phyloP scores from a whole-genome alignment of 306 rosid species.

The Malus fusca region DNA sequence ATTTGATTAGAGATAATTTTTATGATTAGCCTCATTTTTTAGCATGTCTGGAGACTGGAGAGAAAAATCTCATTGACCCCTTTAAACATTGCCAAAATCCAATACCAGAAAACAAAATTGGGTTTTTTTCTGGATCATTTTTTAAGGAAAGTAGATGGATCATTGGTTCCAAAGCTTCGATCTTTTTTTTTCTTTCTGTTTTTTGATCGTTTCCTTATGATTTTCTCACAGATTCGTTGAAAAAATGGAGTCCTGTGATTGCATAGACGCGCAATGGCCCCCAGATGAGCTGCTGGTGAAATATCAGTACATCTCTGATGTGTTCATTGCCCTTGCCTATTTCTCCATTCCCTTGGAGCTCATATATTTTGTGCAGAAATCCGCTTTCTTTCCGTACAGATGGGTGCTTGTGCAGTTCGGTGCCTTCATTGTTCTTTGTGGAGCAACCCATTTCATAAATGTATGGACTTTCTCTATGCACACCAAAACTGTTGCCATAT shows the following conservation, averaged over 20 bases:
- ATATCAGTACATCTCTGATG: constrained; percentile 87
- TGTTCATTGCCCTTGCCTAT: constrained; percentile 78
- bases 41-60: neutral
- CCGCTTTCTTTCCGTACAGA: constrained; percentile 84
- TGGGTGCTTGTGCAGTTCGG: constrained; percentile 99
- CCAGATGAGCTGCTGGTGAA: constrained; percentile 87
- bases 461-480: constrained; percentile 83
- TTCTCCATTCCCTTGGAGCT: constrained; percentile 95
- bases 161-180: neutral
- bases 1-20: neutral
- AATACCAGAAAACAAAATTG: neutral
- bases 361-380: constrained; percentile 79
- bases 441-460: constrained; percentile 86
- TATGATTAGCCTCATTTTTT: neutral
- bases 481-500: constrained; percentile 68
- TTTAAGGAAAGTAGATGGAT: neutral
- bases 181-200: neutral
- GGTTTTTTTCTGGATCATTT: neutral
- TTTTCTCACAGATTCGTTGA: constrained; percentile 32
- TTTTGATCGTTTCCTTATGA: neutral
- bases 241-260: constrained; percentile 80
- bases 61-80: neutral
- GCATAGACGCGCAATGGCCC: constrained; percentile 71
- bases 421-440: constrained; percentile 92
- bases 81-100: neutral